A percentile compares a stretch with the other conserved stretches of the same genome.
Evolutionary conservation across 225 moss, liverwort and hornwort species (phyloP).

Genomic region (Straminergon stramineum): DNA sequence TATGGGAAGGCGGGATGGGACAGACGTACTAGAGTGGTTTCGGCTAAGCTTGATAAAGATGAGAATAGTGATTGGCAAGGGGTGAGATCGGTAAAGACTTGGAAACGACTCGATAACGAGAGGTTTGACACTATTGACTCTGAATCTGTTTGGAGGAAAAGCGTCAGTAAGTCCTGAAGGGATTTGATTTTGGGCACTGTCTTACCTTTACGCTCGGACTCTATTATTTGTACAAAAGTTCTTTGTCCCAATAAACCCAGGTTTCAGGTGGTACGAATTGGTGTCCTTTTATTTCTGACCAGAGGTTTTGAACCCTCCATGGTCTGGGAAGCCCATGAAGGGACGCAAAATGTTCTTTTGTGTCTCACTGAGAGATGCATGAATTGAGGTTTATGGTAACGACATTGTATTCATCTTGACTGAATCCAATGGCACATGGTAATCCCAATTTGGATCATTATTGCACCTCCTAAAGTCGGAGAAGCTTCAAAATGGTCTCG

Average conservation of each 20-base stretch:
- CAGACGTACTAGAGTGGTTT: slow-evolving; percentile 43
- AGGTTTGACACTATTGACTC: slow-evolving; percentile 23
- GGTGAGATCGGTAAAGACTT: slow-evolving; percentile 22
- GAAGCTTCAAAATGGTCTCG: too few relatives aligned
- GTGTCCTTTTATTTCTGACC: not conserved
- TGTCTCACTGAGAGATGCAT: not conserved
- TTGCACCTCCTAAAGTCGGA: not conserved
- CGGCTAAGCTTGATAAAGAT: slow-evolving; percentile 6
- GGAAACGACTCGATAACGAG: slow-evolving; percentile 51
- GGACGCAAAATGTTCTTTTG: not conserved
- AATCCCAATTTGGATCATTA: not conserved
- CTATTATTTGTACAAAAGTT: not conserved
- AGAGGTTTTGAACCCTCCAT: not conserved
- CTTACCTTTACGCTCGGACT: not conserved
- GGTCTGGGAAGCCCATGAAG: not conserved
- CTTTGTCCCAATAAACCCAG: not conserved
- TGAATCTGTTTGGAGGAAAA: slow-evolving; percentile 24
- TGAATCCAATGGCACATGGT: too few relatives aligned
- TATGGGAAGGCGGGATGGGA: slow-evolving; percentile 62
- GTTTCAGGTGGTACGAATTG: not conserved
- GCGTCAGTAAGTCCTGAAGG: not conserved
- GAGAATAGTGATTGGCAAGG: slow-evolving; percentile 8
- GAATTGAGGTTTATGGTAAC: not conserved
- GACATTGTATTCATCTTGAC: not conserved
- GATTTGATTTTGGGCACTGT: not conserved